Conservation (phyloP, 2,329 filamentous ascomycete genomes). For the Fusarium euwallaceae region DNA sequence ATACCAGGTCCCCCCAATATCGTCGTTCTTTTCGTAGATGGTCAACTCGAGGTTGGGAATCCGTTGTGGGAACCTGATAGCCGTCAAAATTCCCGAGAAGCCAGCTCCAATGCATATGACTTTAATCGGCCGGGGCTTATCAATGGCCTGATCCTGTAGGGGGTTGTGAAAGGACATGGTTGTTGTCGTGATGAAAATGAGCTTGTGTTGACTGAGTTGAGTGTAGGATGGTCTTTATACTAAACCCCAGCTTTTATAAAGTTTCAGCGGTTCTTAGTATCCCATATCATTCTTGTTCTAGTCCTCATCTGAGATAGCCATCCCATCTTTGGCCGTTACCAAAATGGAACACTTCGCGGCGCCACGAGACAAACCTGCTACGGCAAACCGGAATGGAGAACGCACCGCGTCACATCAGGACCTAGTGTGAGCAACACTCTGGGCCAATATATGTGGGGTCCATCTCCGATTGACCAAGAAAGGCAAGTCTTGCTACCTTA, state of each 20-base stretch:
- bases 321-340: neutral
- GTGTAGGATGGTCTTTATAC: neutral
- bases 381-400: neutral
- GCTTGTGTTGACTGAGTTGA: neutral
- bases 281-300: neutral
- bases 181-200: neutral
- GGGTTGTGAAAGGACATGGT: neutral
- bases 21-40: slow-evolving; percentile 35
- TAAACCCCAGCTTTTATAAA: neutral
- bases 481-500: neutral
- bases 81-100: slow-evolving; percentile 18
- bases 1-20: slow-evolving; percentile 34
- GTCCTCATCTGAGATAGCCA: neutral
- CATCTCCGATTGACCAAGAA: neutral
- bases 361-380: neutral
- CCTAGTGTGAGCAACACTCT: neutral
- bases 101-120: slow-evolving; percentile 24
- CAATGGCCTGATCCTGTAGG: slow-evolving; percentile 1
- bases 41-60: slow-evolving; percentile 15
- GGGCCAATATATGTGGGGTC: neutral
- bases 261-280: neutral
- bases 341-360: neutral
- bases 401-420: neutral
- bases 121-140: neutral
- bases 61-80: slow-evolving; percentile 7